Evolutionary conservation across 805 yeast species (phyloP), one percentile per base, ranked within the genome.

Genomic region (Komagataella populi): DNA sequence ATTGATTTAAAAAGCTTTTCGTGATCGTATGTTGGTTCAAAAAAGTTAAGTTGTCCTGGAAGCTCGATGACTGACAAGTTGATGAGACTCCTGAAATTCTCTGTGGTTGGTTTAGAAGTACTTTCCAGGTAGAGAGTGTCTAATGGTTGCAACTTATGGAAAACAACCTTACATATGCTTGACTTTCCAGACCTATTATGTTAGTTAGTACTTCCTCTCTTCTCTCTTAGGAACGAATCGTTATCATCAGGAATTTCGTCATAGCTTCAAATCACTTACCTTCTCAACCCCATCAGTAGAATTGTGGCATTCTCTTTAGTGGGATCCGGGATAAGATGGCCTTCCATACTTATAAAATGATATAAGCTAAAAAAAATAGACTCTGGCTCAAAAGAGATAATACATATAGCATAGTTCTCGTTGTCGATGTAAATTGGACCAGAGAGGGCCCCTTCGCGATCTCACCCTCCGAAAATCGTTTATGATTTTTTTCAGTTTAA

Each of bases 121-220:
- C 90, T 81, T 59, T 91, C 98, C 51, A 93, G 69, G 60, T 91
- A 91, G 48, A 91, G 66, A 0, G 98, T 90, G 60, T 91, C 97
- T 54, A 89, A 71, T 1, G 99, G 97, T 62, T 87, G 96, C 95
- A 93, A 88, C 62, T 87, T 86, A 65, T 91, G 96, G 67, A 93
- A 93, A 1, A 93, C 95, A 12, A 93, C 98, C 62, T 91, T 89
- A 60, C 96, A 83, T 36, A 93, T 93, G 3, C 97, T 89, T 6
- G 96, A 87, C 67, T 93, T 93, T 12, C 99, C 99, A 18, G 91
- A 86, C 63, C 87, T 71, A 17, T n/a, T 6, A 6, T 3, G 10
- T 30, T 14, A 20, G 22, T 20, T 18, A 6, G 14, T n/a, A 24
- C 16, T 8, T 23, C 36, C 23, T 16, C 14, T n/a, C 14, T 3